phyloP scores from a whole-genome alignment of 768 basidiomycete species.

The Pulveroboletus sp. region DNA sequence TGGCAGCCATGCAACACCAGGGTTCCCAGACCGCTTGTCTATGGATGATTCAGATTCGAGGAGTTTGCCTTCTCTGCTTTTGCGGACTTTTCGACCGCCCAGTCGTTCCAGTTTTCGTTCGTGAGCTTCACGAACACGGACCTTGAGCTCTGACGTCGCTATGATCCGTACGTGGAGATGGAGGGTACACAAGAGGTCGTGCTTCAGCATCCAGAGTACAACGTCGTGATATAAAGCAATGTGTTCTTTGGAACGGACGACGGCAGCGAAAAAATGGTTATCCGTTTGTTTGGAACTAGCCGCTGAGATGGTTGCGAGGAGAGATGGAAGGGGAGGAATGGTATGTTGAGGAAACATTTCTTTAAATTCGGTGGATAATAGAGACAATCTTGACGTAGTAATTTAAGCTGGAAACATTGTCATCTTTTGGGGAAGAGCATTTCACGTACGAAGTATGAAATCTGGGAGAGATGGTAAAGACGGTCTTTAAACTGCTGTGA shows the following conservation, averaged over 20 bases:
- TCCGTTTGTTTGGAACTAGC: slow-evolving; percentile 58
- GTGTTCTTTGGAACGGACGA: slow-evolving; percentile 63
- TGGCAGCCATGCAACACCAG: slow-evolving; percentile 43
- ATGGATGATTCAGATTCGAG: slow-evolving; percentile 19
- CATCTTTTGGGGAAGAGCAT: background rate
- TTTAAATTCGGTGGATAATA: slow-evolving; percentile 57
- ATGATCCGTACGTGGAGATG: slow-evolving; percentile 84
- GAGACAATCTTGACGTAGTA: slow-evolving; percentile 21
- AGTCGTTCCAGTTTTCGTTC: slow-evolving; percentile 33
- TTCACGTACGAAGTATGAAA: slow-evolving; percentile 55
- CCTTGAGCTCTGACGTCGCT: slow-evolving; percentile 72
- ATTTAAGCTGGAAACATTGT: background rate
- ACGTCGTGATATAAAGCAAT: slow-evolving; percentile 75
- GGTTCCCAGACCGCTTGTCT: slow-evolving; percentile 10
- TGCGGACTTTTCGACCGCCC: slow-evolving; percentile 14
- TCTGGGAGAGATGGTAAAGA: slow-evolving; percentile 69
- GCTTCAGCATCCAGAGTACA: slow-evolving; percentile 86
- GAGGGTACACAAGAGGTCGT: slow-evolving; percentile 77
- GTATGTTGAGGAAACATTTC: slow-evolving; percentile 51
- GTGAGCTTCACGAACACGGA: slow-evolving; percentile 49
- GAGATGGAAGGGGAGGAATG: slow-evolving; percentile 65
- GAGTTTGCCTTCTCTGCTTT: slow-evolving; percentile 16
- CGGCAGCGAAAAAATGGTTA: slow-evolving; percentile 76
- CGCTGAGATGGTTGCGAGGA: slow-evolving; percentile 72
- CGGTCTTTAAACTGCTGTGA: slow-evolving; percentile 71